phyloP scores from a whole-genome alignment of 495 filamentous ascomycete genomes.

The Amphirosellinia nigrospora region DNA sequence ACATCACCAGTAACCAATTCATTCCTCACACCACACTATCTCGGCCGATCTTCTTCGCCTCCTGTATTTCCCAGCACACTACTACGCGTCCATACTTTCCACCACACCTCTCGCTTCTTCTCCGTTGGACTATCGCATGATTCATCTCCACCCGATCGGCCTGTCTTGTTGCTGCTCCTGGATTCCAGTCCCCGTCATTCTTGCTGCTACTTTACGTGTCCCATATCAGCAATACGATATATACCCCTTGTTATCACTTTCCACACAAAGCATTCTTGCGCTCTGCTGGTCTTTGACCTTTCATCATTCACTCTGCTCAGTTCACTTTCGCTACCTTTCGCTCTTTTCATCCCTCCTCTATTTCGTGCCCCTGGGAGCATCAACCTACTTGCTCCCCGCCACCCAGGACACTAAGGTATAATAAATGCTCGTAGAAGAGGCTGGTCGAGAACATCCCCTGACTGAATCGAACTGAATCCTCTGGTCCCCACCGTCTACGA shows the following conservation, averaged over 20 bases:
- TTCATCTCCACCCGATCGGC: constrained; percentile 18
- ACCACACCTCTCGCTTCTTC: background rate
- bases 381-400: background rate
- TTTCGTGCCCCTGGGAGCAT: background rate
- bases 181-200: constrained; percentile 19
- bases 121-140: constrained; percentile 17
- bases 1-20: background rate
- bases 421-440: constrained; percentile 14
- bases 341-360: background rate
- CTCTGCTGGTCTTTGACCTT: background rate
- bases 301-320: background rate
- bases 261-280: background rate
- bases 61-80: background rate
- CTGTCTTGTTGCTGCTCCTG: constrained; percentile 11
- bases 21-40: background rate
- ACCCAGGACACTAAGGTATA: background rate
- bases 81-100: background rate
- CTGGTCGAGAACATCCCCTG: constrained; percentile 17
- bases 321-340: background rate
- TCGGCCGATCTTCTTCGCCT: background rate
- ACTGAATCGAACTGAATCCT: background rate
- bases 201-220: constrained; percentile 7
- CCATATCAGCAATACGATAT: background rate
- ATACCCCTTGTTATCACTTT: background rate
- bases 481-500: constrained; percentile 2